phyloP scores from a whole-genome alignment of 1,284 basidiomycete species.

The Cystobasidium sp. region DNA sequence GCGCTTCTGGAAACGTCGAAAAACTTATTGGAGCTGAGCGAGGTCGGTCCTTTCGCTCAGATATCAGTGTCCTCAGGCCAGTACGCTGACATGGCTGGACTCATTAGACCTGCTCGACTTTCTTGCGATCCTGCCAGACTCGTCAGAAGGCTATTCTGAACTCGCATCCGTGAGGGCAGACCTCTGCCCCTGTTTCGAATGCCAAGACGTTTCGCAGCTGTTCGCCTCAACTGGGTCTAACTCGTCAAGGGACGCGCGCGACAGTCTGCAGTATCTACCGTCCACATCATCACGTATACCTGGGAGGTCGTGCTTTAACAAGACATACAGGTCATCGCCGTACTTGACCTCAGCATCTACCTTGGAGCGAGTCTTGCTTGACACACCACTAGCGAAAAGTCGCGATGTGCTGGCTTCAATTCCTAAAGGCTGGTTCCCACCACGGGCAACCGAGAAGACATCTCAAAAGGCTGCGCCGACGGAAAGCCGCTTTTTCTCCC shows the following conservation, averaged over 20 bases:
- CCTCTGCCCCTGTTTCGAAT: conserved; percentile 42
- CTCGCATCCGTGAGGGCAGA: conserved; percentile 35
- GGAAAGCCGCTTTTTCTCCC: conserved; percentile 16
- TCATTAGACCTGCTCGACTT: conserved; percentile 41
- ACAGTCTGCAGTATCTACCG: conserved; percentile 27
- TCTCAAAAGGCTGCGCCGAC: background rate
- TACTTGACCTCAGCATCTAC: conserved; percentile 17
- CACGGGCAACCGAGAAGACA: background rate
- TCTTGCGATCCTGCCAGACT: conserved; percentile 39
- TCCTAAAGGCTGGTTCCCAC: conserved; percentile 41
- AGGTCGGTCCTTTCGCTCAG: conserved; percentile 19
- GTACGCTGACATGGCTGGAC: background rate
- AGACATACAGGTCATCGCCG: conserved; percentile 24
- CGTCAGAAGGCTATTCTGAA: conserved; percentile 37
- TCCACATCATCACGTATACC: conserved; percentile 33
- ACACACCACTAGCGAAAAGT: conserved; percentile 28
- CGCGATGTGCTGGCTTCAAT: conserved; percentile 33
- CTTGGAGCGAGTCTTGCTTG: conserved; percentile 1
- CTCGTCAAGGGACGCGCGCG: conserved; percentile 12
- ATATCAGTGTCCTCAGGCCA: background rate
- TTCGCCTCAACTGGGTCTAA: conserved; percentile 4
- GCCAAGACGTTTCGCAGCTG: conserved; percentile 27
- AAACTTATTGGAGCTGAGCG: conserved; percentile 44
- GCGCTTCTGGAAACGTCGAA: conserved; percentile 35
- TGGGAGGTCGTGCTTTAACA: conserved; percentile 38